Evolutionary conservation across 106 monocot species (phyloP).

Genomic region (Allium fistulosum): DNA sequence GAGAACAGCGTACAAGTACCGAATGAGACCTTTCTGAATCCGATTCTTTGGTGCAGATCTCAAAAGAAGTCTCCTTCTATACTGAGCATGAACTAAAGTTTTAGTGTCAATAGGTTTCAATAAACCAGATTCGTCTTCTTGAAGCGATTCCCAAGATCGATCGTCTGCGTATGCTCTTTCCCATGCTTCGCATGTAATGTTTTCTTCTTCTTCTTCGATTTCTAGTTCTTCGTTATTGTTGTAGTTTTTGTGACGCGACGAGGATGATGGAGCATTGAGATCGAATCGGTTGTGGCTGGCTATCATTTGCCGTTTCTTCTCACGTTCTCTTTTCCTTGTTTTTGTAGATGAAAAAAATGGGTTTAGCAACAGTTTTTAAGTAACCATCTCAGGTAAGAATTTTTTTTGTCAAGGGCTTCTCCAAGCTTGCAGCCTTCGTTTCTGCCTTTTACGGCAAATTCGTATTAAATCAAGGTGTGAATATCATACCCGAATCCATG

Average conservation of each 20-base stretch:
- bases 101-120: conserved; percentile 68
- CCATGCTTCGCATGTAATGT: conserved; percentile 57
- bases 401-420: too few species aligned
- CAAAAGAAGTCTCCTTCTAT: conserved; percentile 73
- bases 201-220: conserved; percentile 59
- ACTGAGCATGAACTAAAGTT: conserved; percentile 77
- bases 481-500: too few species aligned
- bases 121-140: conserved; percentile 94
- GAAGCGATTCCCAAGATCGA: conserved; percentile 90
- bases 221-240: conserved; percentile 21
- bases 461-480: too few species aligned
- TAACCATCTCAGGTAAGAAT: too few species aligned
- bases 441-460: too few species aligned
- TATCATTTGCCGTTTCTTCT: not conserved
- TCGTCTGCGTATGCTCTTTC: conserved; percentile 95
- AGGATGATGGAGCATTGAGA: conserved; percentile 3
- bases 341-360: too few species aligned
- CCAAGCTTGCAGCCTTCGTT: too few species aligned
- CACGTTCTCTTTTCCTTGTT: too few species aligned
- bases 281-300: conserved; percentile 9
- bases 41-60: conserved; percentile 34
- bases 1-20: conserved; percentile 78
- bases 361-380: too few species aligned
- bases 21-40: conserved; percentile 94
- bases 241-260: not conserved